Evolutionary conservation across 345 rosid genomes (phyloP), one percentile per base, ranked within the genome.

Genomic region (Pistacia vera): DNA sequence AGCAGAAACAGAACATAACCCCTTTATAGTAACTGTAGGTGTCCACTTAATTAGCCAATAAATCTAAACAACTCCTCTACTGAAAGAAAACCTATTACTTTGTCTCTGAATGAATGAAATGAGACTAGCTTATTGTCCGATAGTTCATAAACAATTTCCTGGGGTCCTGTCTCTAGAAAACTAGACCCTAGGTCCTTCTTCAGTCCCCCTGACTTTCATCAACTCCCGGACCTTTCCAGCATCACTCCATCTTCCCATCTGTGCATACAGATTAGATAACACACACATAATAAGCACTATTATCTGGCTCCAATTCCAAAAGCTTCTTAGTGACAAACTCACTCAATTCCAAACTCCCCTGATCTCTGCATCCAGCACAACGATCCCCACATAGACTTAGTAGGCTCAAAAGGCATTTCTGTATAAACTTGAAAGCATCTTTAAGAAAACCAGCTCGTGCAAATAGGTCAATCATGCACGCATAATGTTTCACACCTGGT

Each of bases 361-460:
- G 76, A 65, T 68, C 79, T 73, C 84, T 86, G 73, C 84, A 85
- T 49, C 84, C 82, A 52, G 64, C 56, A 66, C 76, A 90, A 75
- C 5, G 90, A 87, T 49, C 86, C 90, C 84, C 90, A 80, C 83
- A 90, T 88, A 56, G 87, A 77, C 75, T 83, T 86, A 11, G 89
- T 81, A 54, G 89, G 85, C 81, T 80, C 80, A 41, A 83, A 88
- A 66, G 90, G 85, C 89, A 86, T 88, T 77, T 73, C 83, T 61
- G 33, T 64, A 86, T 78, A 62, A 79, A 51, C 55, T 74, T 68
- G 38, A 88, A 84, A 70, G 88, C 85, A 44, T 90, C 88, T 11
- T 78, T 75, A 56, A 85, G 75, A 71, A 66, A 62, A 8, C 92
- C 89, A 8, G 82, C 79, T 9, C 82, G 83, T 11, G 85, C 71